Base-by-base conservation (phyloP, 2,329 filamentous ascomycete genomes). In the Aspergillus tamarii region DNA sequence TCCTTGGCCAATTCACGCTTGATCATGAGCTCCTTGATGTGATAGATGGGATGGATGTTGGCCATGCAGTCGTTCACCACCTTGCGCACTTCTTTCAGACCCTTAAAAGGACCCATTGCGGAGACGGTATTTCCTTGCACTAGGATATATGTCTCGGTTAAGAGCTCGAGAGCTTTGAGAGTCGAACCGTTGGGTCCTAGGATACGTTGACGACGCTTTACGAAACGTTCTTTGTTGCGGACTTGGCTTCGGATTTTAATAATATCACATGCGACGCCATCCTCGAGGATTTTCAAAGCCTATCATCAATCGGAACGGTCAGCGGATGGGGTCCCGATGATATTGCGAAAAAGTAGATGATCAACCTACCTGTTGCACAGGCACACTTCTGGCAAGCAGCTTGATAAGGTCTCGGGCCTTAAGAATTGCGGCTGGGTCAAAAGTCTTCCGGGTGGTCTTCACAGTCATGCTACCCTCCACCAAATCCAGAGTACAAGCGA, bases 391-490 rank as follows among this genome's bases (percentile, higher is more conserved):
- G 4, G 95, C 90, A 7, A 99, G 86, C 39, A 99, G 84, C 76
- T 97, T 97, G 77, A 99, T 95, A 66, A 99, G 84, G 77, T 99
- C 95, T 69, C 95, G 88, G 19, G 94, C 94, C 70, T 97, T 97
- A 61, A 99, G 85, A 63, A 99, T 96, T 5, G 94, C 88, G 7
- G 94, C 93, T 9, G 95, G 95, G 75, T 99, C 95, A 77, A 85
- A 96, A 3, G 93, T 96, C 78, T 94, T 94, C 72, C 91, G 85
- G 9, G 94, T 98, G 28, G 95, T 98, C 81, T 94, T 96, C 68
- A 98, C 94, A 0, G 91, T 94, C 94, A 98, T 98, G 76, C 89
- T 93, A 75, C 95, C 95, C 78, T 98, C 94, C 5, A 98, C 91
- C 77, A 99, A 84, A 82, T 99, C 94, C 30, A 99, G 88, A 10